Percentiles rank a stretch among this genome's conserved stretches.
These are phyloP conservation scores for Lumnitzera littorea DNA, from an alignment of 345 rosid genomes.

Conservation along the genomic window DNA sequence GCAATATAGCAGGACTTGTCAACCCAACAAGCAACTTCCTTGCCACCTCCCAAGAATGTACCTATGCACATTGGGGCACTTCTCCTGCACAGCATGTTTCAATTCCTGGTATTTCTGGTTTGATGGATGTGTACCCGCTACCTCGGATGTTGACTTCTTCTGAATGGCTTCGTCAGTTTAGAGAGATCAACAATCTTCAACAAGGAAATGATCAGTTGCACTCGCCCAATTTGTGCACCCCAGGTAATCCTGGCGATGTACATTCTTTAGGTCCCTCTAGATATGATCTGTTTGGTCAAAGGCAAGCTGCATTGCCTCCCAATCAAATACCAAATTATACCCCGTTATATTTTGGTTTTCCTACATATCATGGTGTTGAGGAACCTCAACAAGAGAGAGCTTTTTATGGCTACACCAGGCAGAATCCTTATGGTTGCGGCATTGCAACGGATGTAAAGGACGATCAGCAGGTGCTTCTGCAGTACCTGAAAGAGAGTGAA, in stretches of 20 bases:
- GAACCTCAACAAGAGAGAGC: conserved; percentile 37
- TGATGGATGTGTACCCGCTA: conserved; percentile 38
- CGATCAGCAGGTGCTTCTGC: conserved; percentile 62
- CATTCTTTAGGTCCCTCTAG: conserved; percentile 25
- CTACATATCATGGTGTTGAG: conserved; percentile 17
- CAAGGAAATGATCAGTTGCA: conserved; percentile 14
- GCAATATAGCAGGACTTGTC: conserved; percentile 12
- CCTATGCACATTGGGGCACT: conserved; percentile 29
- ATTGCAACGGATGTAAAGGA: conserved; percentile 21
- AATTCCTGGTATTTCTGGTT: conserved; percentile 21
- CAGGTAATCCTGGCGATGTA: conserved; percentile 27
- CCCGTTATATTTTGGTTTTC: conserved; percentile 21
- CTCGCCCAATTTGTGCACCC: conserved; percentile 23
- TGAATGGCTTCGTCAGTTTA: conserved; percentile 91
- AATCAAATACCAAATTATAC: conserved; percentile 26
- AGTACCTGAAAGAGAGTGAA: conserved; percentile 69
- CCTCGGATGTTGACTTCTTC: conserved; percentile 59
- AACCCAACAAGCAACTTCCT: conserved; percentile 24
- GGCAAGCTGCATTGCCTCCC: conserved; percentile 36
- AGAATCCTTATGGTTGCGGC: conserved; percentile 37
- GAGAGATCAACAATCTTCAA: conserved; percentile 58
- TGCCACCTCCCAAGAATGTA: conserved; percentile 20
- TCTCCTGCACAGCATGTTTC: conserved; percentile 20
- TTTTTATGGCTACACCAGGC: conserved; percentile 37
- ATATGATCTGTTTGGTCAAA: conserved; percentile 37